Evolutionary conservation across 1,139 yeast species (phyloP), one percentile per base, ranked within the genome.

Genomic region (Sugiyamaella paludigena): DNA sequence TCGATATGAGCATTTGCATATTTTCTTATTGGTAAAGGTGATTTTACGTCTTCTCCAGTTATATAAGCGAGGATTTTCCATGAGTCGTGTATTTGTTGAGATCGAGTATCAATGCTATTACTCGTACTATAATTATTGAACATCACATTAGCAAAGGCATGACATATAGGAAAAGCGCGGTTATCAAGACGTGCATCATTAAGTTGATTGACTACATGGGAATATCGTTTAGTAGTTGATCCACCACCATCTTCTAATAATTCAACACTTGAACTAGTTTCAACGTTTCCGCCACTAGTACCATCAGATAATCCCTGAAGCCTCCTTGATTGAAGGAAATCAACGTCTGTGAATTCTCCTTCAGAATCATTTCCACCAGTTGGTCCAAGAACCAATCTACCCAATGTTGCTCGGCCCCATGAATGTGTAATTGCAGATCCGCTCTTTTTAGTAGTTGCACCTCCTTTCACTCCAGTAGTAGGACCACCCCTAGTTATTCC

Each of bases 161-260:
- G 67, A 24, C 80, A 73, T 24, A 83, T 58, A 4, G 83, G 79
- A 60, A 75, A 81, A 32, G 73, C 68, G 36, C 71, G 70, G 36
- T 74, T 68, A 5, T 72, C 66, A 57, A 84, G 78, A 56, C 96
- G 75, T 12, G 85, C 72, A 56, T 84, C 84, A 62, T 88, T 89
- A 57, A 88, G 74, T 40, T 78, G 77, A 58, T 82, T 80, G 35
- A 89, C 77, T 8, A 85, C 78, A 52, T 79, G 80, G 0, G 96
- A 95, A 64, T 84, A 88, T 59, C 50, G 81, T 84, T 64, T 58
- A 66, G 52, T 51, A 59, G 57, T 62, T 2, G 38, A 35, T 28
- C 29, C 34, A 12, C 31, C 37, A n/a, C 15, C n/a, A 19, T 43
- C 47, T 12, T 36, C 29, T 9, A 34, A 45, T 27, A 26, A 36